These are phyloP conservation scores for Lachnellula suecica DNA, from an alignment of 2,329 filamentous ascomycete genomes.

Conservation along the genomic window DNA sequence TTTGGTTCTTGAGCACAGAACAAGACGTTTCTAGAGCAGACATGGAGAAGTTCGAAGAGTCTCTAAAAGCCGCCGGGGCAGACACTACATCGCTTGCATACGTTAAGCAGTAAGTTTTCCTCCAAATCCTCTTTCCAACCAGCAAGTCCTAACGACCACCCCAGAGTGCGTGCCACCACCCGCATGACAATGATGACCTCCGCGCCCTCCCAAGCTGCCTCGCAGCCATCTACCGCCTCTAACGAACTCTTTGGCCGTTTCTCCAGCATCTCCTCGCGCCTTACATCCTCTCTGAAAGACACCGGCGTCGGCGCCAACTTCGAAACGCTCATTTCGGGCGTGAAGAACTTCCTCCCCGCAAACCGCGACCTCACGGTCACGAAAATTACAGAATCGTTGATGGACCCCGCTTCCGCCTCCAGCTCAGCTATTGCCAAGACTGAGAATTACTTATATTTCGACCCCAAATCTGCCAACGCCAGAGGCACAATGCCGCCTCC, in stretches of 20 bases:
- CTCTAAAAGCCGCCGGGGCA: constrained; percentile 71
- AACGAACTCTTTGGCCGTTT: constrained; percentile 90
- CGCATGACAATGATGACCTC: constrained; percentile 98
- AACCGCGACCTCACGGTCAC: constrained; percentile 96
- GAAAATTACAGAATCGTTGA: constrained; percentile 96
- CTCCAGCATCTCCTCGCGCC: constrained; percentile 83
- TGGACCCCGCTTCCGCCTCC: constrained; percentile 89
- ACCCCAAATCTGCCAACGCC: constrained; percentile 89
- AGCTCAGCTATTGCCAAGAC: constrained; percentile 94
- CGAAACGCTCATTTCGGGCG: constrained; percentile 89
- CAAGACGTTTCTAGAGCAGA: constrained; percentile 81
- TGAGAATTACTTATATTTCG: constrained; percentile 95
- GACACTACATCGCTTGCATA: constrained; percentile 81
- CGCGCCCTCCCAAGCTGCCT: constrained; percentile 60
- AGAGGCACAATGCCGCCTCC: constrained; percentile 87
- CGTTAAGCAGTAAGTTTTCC: constrained; percentile 70
- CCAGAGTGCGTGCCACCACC: constrained; percentile 83
- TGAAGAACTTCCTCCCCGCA: constrained; percentile 96
- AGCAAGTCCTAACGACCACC: constrained; percentile 18
- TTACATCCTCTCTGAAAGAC: constrained; percentile 93
- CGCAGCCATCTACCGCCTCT: constrained; percentile 53
- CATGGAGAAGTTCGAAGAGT: constrained; percentile 82
- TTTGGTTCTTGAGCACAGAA: constrained; percentile 95
- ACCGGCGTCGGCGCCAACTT: constrained; percentile 84
- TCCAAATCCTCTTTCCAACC: background rate